These are phyloP conservation scores for Glebionis coronaria DNA, from an alignment of 129 eudicot species.

Conservation along the genomic window DNA sequence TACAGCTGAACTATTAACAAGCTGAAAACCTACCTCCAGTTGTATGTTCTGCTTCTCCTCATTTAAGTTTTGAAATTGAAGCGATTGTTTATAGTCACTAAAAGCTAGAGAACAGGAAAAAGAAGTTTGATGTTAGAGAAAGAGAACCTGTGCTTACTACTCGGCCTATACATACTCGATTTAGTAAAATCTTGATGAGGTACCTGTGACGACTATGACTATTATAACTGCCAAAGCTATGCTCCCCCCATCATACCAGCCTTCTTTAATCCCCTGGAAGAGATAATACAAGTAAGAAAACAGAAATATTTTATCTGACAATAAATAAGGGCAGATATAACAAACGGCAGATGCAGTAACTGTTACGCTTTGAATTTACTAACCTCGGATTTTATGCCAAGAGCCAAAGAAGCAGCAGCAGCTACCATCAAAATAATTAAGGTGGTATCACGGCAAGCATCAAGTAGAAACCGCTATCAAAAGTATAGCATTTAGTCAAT, in stretches of 20 bases:
- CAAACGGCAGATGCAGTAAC: background rate
- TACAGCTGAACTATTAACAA: background rate
- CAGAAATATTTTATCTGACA: background rate
- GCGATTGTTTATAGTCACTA: conserved; percentile 91
- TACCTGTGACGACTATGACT: conserved; percentile 92
- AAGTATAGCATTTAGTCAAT: background rate
- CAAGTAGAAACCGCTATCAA: conserved; percentile 68
- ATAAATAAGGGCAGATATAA: background rate
- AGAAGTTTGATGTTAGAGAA: background rate
- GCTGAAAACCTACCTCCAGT: conserved; percentile 62
- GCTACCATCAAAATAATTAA: conserved; percentile 94
- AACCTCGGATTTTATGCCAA: conserved; percentile 97
- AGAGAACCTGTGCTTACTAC: background rate
- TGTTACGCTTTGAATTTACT: conserved; percentile 11
- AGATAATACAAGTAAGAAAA: conserved; percentile 9
- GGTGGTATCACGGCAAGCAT: conserved; percentile 87
- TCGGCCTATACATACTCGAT: background rate
- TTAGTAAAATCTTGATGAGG: conserved; percentile 10
- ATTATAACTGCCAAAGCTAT: conserved; percentile 85
- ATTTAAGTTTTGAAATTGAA: conserved; percentile 72
- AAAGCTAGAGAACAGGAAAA: conserved; percentile 50
- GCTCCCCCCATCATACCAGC: conserved; percentile 99
- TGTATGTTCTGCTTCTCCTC: conserved; percentile 97
- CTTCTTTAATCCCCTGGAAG: conserved; percentile 79
- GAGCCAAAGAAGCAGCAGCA: conserved; percentile 90